Base-by-base conservation (phyloP, 441 rosid species). In the Pelargonium myrrhifolium region DNA sequence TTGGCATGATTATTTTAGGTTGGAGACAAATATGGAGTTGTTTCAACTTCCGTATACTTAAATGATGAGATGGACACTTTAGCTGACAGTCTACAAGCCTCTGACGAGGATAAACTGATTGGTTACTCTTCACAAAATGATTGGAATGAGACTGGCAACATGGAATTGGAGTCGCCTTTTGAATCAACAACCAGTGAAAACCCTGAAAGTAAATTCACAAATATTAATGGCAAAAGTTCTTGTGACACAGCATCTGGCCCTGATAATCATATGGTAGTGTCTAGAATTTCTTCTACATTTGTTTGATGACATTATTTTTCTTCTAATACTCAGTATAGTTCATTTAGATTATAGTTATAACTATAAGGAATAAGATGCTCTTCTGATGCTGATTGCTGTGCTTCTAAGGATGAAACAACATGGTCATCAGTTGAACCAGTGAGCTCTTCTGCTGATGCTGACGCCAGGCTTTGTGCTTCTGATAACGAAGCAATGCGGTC, bases 1-100 rank as follows among this genome's bases (percentile, higher is more conserved):
- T 77, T 78, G 71, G 26, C 31, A 35, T 72, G 72, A 71, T 65
- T 74, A 68, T 21, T 28, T 43, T 61, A 87, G 97, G 83, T 78
- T 72, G 72, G 71, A 69, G 80, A 70, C 61, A 66, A 79, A 31
- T 65, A 59, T 74, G 81, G 71, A 78, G 72, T 65, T 69, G 81
- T 70, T 69, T 71, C 79, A 21, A 71, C 55, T 71, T 76, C 67
- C 53, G 2, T 47, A 56, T 56, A 67, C 64, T 17, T 77, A 68
- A 70, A 65, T 70, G 72, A 71, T 70, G 62, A 53, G 17, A n/a
- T 24, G 64, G 66, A 72, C 74, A 68, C 74, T 47, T 59, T 70
- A 35, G 15, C 14, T 11, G 64, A 66, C 59, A 28, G 55, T 28
- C 55, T 2, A 40, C 42, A 61, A 45, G 59, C 73, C 18, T 60